Evolutionary conservation across 2,329 filamentous ascomycete species (phyloP).

Genomic region (Myriangium duriaei): DNA sequence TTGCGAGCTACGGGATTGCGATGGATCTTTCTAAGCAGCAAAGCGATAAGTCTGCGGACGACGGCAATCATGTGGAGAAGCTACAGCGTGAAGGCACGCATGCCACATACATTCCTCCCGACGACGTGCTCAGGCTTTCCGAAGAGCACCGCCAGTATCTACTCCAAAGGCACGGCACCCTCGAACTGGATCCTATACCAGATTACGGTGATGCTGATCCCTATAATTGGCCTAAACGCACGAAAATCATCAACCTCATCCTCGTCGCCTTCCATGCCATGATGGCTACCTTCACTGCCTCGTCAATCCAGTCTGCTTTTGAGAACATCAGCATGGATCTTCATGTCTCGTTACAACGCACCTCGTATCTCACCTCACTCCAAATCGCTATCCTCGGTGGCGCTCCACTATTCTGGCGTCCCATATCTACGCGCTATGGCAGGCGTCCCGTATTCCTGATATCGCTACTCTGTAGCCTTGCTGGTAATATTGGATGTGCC

Average conservation of each 20-base stretch:
- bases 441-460: conserved; percentile 42
- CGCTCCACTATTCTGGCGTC: conserved; percentile 45
- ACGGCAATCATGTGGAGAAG: too few relatives aligned
- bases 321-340: conserved; percentile 39
- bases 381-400: conserved; percentile 42
- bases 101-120: conserved; percentile 18
- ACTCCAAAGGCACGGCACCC: conserved; percentile 39
- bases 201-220: conserved; percentile 39
- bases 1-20: too few relatives aligned
- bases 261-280: conserved; percentile 39
- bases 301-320: conserved; percentile 42
- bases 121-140: conserved; percentile 26
- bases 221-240: conserved; percentile 44
- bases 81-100: conserved; percentile 11
- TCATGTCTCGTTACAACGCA: conserved; percentile 33
- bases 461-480: conserved; percentile 33
- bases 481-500: conserved; percentile 42
- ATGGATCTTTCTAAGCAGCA: too few relatives aligned
- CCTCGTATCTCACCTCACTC: conserved; percentile 41
- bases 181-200: conserved; percentile 43
- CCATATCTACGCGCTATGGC: conserved; percentile 41
- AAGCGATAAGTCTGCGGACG: too few relatives aligned
- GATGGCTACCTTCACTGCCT: conserved; percentile 42
- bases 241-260: conserved; percentile 41
- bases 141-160: conserved; percentile 39